These are phyloP conservation scores for Stagonosporopsis rhizophila DNA, from an alignment of 2,329 filamentous ascomycete genomes.

Conservation along the genomic window DNA sequence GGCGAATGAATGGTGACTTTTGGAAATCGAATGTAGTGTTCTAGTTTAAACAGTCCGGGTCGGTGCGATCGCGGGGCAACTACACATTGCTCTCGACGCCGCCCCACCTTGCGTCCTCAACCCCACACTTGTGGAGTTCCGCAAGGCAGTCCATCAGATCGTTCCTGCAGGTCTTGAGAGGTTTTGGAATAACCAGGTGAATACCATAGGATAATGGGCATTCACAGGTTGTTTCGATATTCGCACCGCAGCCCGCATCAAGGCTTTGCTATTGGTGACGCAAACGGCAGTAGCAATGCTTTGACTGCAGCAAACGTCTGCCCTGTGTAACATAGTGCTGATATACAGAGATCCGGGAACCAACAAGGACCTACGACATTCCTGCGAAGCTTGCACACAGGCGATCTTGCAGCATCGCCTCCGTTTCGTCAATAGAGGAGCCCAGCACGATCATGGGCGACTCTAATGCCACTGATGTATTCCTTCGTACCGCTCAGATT, in stretches of 20 bases:
- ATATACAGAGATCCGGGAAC: background rate
- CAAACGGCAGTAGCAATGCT: background rate
- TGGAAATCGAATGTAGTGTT: background rate
- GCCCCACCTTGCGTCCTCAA: constrained; percentile 1
- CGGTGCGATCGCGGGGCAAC: background rate
- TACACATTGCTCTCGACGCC: background rate
- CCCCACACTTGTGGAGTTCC: background rate
- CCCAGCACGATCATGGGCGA: background rate
- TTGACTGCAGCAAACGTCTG: background rate
- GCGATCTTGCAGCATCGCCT: background rate
- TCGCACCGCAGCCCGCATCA: background rate
- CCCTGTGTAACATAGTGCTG: background rate
- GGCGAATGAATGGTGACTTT: background rate
- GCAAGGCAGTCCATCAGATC: background rate
- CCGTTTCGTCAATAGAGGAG: background rate
- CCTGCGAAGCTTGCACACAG: background rate
- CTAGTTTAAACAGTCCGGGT: background rate
- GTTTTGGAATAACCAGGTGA: background rate
- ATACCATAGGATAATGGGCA: background rate
- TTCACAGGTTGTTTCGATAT: background rate
- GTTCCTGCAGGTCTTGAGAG: background rate
- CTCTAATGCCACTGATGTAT: too few relatives aligned
- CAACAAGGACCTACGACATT: too few relatives aligned
- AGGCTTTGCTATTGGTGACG: background rate
- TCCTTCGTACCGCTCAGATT: background rate